phyloP scores from a whole-genome alignment of 2,329 filamentous ascomycete species.

The Calonectria leucothoes region DNA sequence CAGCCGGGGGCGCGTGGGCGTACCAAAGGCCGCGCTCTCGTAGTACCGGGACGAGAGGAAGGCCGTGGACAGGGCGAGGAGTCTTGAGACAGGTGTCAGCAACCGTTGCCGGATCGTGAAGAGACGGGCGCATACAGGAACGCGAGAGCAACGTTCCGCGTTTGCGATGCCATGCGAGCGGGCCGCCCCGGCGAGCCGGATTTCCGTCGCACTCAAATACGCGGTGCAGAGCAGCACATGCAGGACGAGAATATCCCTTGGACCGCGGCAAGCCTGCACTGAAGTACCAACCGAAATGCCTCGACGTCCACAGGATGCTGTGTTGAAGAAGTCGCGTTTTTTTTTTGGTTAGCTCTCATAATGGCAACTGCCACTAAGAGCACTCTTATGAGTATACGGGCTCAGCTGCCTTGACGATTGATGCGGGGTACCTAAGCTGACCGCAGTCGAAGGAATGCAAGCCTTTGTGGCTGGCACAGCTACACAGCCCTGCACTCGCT shows the following conservation, averaged over 20 bases:
- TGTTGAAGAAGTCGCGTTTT: neutral
- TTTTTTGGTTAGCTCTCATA: neutral
- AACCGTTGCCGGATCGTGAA: neutral
- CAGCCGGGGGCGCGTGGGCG: neutral
- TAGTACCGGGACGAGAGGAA: neutral
- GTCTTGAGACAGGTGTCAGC: neutral
- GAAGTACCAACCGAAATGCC: neutral
- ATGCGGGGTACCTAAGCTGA: neutral
- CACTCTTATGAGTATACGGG: neutral
- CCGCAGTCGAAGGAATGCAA: neutral
- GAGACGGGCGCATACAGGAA: neutral
- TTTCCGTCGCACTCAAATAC: too few species aligned
- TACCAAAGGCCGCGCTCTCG: neutral
- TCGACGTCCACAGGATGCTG: neutral
- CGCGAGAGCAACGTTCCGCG: neutral
- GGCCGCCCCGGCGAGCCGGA: too few species aligned
- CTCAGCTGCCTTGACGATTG: neutral
- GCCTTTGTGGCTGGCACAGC: neutral
- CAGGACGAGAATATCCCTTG: neutral
- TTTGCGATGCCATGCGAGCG: neutral
- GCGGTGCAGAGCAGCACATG: neutral
- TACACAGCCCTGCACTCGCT: neutral
- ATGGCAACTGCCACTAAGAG: neutral
- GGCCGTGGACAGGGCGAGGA: neutral
- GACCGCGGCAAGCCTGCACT: neutral